phyloP scores from a whole-genome alignment of 768 basidiomycete species.

The Trametes maxima region DNA sequence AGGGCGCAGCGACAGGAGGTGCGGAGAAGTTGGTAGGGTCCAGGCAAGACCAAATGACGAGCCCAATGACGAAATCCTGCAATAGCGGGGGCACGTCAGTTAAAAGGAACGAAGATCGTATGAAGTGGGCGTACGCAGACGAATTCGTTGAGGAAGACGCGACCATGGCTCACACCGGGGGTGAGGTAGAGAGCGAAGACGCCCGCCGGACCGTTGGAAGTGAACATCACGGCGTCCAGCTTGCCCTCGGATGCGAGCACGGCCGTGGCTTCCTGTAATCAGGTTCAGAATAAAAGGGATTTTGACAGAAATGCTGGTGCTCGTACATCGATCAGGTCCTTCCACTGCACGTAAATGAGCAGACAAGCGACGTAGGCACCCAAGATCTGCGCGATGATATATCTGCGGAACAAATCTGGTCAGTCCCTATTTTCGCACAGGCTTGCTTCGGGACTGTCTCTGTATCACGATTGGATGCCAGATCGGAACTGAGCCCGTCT shows the following conservation, averaged over 20 bases:
- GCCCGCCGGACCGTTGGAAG: constrained; percentile 40
- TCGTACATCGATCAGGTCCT: constrained; percentile 46
- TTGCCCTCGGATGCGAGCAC: constrained; percentile 25
- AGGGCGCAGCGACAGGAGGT: constrained; percentile 52
- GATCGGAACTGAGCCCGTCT: background rate
- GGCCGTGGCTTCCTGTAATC: constrained; percentile 24
- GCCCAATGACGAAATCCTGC: constrained; percentile 46
- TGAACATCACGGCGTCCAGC: constrained; percentile 34
- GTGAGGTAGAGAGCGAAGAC: constrained; percentile 53
- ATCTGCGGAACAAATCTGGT: constrained; percentile 10
- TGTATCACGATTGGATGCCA: too few relatives aligned
- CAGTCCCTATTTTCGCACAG: background rate
- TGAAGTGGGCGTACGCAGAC: constrained; percentile 44
- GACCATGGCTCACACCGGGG: constrained; percentile 46
- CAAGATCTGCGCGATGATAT: constrained; percentile 61
- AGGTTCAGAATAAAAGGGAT: background rate
- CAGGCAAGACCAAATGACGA: constrained; percentile 53
- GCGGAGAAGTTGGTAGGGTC: constrained; percentile 64
- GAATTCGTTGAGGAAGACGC: constrained; percentile 58
- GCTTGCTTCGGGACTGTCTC: background rate
- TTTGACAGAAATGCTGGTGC: background rate
- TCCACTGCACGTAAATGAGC: constrained; percentile 64
- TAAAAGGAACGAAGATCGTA: background rate
- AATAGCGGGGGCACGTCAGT: background rate
- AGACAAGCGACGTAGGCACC: constrained; percentile 66